A percentile compares a stretch with the other conserved stretches of the same genome.
These are phyloP conservation scores for Patellaria atrata DNA, from an alignment of 495 filamentous ascomycete genomes.

Conservation along the genomic window DNA sequence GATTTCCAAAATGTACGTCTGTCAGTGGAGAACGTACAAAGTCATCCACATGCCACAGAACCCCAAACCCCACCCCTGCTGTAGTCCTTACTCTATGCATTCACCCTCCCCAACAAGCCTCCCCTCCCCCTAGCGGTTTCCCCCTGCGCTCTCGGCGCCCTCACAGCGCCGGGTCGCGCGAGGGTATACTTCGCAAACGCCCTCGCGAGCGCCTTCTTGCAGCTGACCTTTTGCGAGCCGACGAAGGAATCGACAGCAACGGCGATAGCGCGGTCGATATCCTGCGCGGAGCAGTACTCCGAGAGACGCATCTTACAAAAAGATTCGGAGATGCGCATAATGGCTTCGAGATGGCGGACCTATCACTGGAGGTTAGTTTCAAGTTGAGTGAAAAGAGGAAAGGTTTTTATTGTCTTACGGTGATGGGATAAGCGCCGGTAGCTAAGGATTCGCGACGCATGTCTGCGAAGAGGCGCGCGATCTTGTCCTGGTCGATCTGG, in stretches of 20 bases:
- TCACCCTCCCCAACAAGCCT: background rate
- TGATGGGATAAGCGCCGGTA: conserved; percentile 95
- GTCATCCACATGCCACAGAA: too few relatives aligned
- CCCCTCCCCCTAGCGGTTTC: background rate
- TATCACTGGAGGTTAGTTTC: conserved; percentile 25
- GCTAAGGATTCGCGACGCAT: conserved; percentile 87
- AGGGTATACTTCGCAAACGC: conserved; percentile 88
- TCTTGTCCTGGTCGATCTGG: conserved; percentile 96
- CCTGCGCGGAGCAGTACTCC: conserved; percentile 75
- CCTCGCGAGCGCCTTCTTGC: conserved; percentile 90
- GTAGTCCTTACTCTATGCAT: conserved; percentile 1
- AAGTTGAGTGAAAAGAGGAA: background rate
- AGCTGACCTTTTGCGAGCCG: conserved; percentile 89
- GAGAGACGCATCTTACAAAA: conserved; percentile 94
- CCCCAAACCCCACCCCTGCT: too few relatives aligned
- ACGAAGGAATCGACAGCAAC: conserved; percentile 96
- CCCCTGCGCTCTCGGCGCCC: conserved; percentile 2
- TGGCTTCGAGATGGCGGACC: conserved; percentile 95
- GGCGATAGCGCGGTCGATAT: conserved; percentile 94
- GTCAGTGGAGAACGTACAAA: too few relatives aligned
- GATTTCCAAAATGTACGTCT: too few relatives aligned
- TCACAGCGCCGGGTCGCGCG: conserved; percentile 20
- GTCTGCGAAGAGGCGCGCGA: conserved; percentile 86
- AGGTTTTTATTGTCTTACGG: conserved; percentile 42
- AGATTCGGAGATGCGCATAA: conserved; percentile 81